Conservation (phyloP, 2,329 filamentous ascomycete genomes). For the Orbilia brochopaga region DNA sequence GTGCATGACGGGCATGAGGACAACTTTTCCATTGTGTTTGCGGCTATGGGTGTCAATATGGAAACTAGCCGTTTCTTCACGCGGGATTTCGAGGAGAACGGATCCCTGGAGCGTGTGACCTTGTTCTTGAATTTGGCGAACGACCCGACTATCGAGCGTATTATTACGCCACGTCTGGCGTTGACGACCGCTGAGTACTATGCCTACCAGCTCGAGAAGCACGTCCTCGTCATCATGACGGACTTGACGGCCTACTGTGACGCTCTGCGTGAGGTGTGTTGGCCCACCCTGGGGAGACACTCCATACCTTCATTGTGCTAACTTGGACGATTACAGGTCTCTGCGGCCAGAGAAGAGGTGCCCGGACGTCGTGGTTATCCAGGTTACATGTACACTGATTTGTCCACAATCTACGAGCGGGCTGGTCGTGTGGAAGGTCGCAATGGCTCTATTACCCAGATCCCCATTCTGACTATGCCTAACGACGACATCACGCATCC, state of each 20-base stretch:
- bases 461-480: conserved; percentile 98
- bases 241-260: conserved; percentile 98
- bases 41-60: conserved; percentile 99
- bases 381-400: conserved; percentile 99
- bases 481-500: conserved; percentile 99
- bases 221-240: conserved; percentile 97
- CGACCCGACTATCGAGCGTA: conserved; percentile 96
- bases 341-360: conserved; percentile 96
- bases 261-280: conserved; percentile 78
- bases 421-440: conserved; percentile 95
- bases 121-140: conserved; percentile 99
- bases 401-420: conserved; percentile 99
- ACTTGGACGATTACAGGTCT: conserved; percentile 64
- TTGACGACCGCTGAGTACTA: conserved; percentile 99
- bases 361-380: conserved; percentile 98
- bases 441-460: conserved; percentile 98
- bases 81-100: conserved; percentile 97
- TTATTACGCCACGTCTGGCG: conserved; percentile 97
- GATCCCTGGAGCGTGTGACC: conserved; percentile 94
- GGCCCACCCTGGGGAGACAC: background rate
- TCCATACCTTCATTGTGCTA: background rate
- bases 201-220: conserved; percentile 99
- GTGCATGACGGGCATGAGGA: conserved; percentile 96
- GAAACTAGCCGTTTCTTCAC: conserved; percentile 99
- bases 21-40: conserved; percentile 99